Evolutionary conservation across 2,329 filamentous ascomycete genomes (phyloP).

Genomic region (Arthrocladium fulminans): DNA sequence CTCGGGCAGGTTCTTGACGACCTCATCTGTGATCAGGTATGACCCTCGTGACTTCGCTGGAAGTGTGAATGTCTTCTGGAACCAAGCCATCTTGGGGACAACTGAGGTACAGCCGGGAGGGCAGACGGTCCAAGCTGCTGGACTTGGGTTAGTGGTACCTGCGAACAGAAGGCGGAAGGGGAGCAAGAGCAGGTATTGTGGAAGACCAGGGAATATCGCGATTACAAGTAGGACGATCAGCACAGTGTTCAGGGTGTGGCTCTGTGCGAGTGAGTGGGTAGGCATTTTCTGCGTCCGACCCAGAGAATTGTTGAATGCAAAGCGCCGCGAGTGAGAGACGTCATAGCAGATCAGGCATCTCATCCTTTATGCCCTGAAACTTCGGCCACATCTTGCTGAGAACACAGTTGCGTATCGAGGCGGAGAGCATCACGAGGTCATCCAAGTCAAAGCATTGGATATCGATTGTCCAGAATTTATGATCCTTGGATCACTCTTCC

Average conservation of each 20-base stretch:
- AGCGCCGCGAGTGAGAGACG: neutral
- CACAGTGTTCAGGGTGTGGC: constrained; percentile 14
- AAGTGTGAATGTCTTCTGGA: constrained; percentile 75
- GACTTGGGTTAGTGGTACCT: neutral
- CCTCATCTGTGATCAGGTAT: constrained; percentile 77
- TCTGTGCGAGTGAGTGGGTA: constrained; percentile 15
- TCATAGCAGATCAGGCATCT: neutral
- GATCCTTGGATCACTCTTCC: too few relatives aligned
- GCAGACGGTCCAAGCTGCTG: neutral
- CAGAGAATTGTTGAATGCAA: neutral
- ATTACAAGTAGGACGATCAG: constrained; percentile 15
- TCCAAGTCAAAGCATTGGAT: too few relatives aligned
- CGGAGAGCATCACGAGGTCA: too few relatives aligned
- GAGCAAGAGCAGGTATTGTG: constrained; percentile 17
- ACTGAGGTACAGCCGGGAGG: neutral
- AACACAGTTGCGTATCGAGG: neutral
- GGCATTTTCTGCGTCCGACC: constrained; percentile 12
- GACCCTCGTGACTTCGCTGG: constrained; percentile 69
- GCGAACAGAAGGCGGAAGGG: constrained; percentile 12
- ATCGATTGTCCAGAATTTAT: too few relatives aligned
- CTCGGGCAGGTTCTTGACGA: constrained; percentile 65
- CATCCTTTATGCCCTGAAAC: neutral
- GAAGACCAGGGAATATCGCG: constrained; percentile 19
- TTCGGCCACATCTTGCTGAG: constrained; percentile 1
- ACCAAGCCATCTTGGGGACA: constrained; percentile 48